Percentiles rank a stretch among this genome's conserved stretches.
These are phyloP conservation scores for Sporisorium exsertum DNA, from an alignment of 1,284 basidiomycete species.

Conservation along the genomic window DNA sequence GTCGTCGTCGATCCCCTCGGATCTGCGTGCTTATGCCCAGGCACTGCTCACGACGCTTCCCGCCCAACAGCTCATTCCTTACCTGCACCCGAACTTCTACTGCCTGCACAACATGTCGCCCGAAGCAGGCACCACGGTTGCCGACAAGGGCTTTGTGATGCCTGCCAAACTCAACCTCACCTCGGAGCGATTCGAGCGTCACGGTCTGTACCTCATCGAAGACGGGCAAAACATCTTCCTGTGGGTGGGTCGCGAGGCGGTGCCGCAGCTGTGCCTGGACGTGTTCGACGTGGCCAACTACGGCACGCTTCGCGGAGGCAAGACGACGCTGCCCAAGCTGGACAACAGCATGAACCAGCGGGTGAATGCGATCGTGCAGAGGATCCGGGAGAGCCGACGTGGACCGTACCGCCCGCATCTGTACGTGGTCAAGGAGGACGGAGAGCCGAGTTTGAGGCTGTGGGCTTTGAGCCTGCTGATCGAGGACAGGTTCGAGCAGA, in stretches of 20 bases:
- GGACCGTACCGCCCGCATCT: conserved; percentile 93
- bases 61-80: conserved; percentile 88
- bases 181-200: conserved; percentile 91
- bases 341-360: conserved; percentile 94
- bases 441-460: conserved; percentile 85
- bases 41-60: conserved; percentile 90
- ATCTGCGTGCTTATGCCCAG: conserved; percentile 94
- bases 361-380: conserved; percentile 90
- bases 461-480: conserved; percentile 95
- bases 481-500: conserved; percentile 93
- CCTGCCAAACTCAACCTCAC: conserved; percentile 90
- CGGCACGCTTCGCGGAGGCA: conserved; percentile 88
- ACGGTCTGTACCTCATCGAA: conserved; percentile 96
- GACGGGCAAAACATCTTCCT: conserved; percentile 98
- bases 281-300: conserved; percentile 93
- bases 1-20: conserved; percentile 94
- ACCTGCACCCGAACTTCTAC: conserved; percentile 94
- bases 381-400: conserved; percentile 85
- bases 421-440: conserved; percentile 98
- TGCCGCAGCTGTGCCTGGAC: conserved; percentile 91
- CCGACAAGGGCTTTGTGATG: conserved; percentile 74
- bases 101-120: conserved; percentile 95
- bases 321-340: conserved; percentile 87
- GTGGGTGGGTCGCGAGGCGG: conserved; percentile 95
- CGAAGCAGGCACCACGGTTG: conserved; percentile 74